Conservation (phyloP, 2,329 filamentous ascomycete genomes). For the Lasiodiplodia theobromae region DNA sequence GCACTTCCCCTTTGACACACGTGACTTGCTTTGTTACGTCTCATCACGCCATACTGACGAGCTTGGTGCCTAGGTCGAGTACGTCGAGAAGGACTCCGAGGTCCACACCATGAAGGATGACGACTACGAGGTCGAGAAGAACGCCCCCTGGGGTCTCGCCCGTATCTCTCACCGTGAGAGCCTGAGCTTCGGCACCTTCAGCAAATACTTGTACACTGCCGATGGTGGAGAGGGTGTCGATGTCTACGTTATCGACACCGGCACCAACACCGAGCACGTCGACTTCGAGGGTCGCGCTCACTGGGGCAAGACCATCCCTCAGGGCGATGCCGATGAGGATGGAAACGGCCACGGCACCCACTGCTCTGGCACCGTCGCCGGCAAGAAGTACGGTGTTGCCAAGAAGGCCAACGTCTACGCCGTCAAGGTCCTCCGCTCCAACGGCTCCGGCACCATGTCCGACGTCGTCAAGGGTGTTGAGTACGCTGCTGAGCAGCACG, state of each 20-base stretch:
- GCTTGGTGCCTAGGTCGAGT: slow-evolving; percentile 75
- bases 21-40: slow-evolving; percentile 17
- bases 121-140: slow-evolving; percentile 75
- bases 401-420: slow-evolving; percentile 98
- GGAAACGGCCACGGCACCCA: slow-evolving; percentile 99
- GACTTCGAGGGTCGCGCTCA: slow-evolving; percentile 95
- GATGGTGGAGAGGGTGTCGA: slow-evolving; percentile 97
- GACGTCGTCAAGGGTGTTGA: slow-evolving; percentile 99
- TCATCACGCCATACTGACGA: slow-evolving; percentile 30
- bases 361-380: slow-evolving; percentile 97
- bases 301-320: slow-evolving; percentile 97
- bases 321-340: slow-evolving; percentile 83
- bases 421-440: slow-evolving; percentile 97
- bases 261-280: slow-evolving; percentile 90
- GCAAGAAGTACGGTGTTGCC: slow-evolving; percentile 98
- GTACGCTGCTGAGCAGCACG: slow-evolving; percentile 84
- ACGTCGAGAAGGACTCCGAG: slow-evolving; percentile 92
- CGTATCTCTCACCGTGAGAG: slow-evolving; percentile 94
- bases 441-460: slow-evolving; percentile 97
- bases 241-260: slow-evolving; percentile 98
- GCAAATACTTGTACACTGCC: slow-evolving; percentile 94
- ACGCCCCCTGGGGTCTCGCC: slow-evolving; percentile 97
- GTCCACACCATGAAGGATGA: slow-evolving; percentile 76
- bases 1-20: slow-evolving; percentile 6
- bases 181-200: slow-evolving; percentile 90